Evolutionary conservation across 2,329 filamentous ascomycete genomes (phyloP).

Genomic region (Botryotinia calthae): DNA sequence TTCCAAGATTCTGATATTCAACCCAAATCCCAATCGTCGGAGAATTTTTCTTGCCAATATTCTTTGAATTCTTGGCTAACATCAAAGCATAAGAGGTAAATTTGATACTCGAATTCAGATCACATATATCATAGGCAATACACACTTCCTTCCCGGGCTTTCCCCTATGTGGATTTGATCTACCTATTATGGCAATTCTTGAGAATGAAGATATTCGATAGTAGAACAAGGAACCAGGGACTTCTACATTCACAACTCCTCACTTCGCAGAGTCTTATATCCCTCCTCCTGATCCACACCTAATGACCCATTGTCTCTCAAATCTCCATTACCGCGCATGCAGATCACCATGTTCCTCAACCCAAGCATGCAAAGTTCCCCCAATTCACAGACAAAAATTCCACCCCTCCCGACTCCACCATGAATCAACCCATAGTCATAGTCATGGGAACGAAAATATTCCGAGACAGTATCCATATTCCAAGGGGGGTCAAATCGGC

Average conservation of each 20-base stretch:
- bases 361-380: not conserved
- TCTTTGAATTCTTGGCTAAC: not conserved
- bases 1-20: not conserved
- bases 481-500: not conserved
- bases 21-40: not conserved
- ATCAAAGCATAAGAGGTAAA: not conserved
- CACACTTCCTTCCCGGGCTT: not conserved
- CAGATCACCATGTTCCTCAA: not conserved
- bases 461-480: not conserved
- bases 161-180: not conserved
- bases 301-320: not conserved
- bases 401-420: not conserved
- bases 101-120: not conserved
- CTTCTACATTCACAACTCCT: not conserved
- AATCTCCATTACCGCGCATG: not conserved
- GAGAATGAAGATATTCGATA: not conserved
- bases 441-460: conserved; percentile 5
- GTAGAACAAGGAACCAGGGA: not conserved
- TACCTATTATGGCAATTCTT: not conserved
- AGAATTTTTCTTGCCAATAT: not conserved
- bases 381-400: not conserved
- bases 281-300: not conserved
- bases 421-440: not conserved
- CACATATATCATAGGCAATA: not conserved
- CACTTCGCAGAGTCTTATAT: not conserved